Evolutionary conservation across 352 stramenopile species (phyloP).

Genomic region (Phytophthora constricta): DNA sequence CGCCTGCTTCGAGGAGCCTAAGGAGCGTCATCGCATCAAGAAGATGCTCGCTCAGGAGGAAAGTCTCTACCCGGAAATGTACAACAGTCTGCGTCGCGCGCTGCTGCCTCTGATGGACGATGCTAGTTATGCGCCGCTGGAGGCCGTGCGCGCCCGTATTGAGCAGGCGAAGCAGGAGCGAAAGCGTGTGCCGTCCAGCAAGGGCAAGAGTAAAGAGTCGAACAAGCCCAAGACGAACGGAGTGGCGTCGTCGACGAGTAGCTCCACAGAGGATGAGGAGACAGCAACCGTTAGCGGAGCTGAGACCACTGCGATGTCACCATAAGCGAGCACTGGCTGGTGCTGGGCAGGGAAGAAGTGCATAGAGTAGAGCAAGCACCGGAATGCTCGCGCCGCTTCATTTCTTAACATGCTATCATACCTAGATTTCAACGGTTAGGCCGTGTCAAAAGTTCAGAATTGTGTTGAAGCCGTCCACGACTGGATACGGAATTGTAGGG

Average conservation of each 20-base stretch:
- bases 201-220: slow-evolving; percentile 26
- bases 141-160: slow-evolving; percentile 57
- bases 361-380: no score
- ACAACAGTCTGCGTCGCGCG: slow-evolving; percentile 68
- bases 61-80: slow-evolving; percentile 91
- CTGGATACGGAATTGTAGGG: no score
- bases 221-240: slow-evolving; percentile 10
- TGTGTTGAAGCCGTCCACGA: no score
- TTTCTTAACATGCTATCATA: no score
- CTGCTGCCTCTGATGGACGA: slow-evolving; percentile 88
- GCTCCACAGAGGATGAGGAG: slow-evolving; percentile 29
- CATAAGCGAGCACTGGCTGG: not conserved
- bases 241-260: slow-evolving; percentile 19
- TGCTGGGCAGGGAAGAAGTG: no score
- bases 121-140: slow-evolving; percentile 64
- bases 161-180: slow-evolving; percentile 60
- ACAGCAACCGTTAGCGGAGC: not conserved
- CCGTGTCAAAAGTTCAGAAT: no score
- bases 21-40: slow-evolving; percentile 97
- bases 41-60: slow-evolving; percentile 97
- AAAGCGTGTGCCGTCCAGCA: slow-evolving; percentile 42
- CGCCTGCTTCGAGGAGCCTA: slow-evolving; percentile 98
- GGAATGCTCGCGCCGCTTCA: no score
- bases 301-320: not conserved
- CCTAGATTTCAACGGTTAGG: no score